Conservation (phyloP, 495 filamentous ascomycete species). For the Podospora fimiseda region DNA sequence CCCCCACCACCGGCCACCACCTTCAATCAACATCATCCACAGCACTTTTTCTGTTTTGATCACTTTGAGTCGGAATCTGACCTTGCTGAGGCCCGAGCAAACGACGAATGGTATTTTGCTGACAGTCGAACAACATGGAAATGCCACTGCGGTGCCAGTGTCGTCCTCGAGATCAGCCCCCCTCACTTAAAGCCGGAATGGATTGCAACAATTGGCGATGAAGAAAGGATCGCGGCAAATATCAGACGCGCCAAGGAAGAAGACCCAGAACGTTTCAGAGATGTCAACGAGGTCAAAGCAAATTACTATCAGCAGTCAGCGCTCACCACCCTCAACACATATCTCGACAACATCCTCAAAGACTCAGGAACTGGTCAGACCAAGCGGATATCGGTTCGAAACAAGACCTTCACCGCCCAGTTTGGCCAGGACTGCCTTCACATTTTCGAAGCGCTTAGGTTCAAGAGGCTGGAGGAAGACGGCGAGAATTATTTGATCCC, state of each 20-base stretch:
- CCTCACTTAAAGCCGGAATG: slow-evolving; percentile 46
- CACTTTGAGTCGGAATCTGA: background rate
- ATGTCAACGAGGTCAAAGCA: slow-evolving; percentile 27
- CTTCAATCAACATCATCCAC: slow-evolving; percentile 6
- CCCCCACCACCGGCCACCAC: slow-evolving; percentile 1
- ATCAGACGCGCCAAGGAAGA: slow-evolving; percentile 46
- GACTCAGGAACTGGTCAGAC: slow-evolving; percentile 28
- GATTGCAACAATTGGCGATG: slow-evolving; percentile 52
- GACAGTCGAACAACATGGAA: slow-evolving; percentile 39
- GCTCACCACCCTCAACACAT: slow-evolving; percentile 51
- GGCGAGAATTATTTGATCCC: slow-evolving; percentile 23
- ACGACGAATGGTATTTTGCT: slow-evolving; percentile 21
- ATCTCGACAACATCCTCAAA: slow-evolving; percentile 56
- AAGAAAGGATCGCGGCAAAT: slow-evolving; percentile 44
- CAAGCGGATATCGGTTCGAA: slow-evolving; percentile 56
- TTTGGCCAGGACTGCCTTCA: slow-evolving; percentile 60
- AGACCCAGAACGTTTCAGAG: slow-evolving; percentile 55
- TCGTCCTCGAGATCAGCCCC: slow-evolving; percentile 42
- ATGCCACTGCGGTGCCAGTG: slow-evolving; percentile 45
- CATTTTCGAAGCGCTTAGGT: slow-evolving; percentile 59
- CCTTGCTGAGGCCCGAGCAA: background rate
- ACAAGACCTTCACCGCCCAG: slow-evolving; percentile 64
- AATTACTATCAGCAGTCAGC: slow-evolving; percentile 43
- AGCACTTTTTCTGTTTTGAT: slow-evolving; percentile 21
- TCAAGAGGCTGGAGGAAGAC: slow-evolving; percentile 33